Percentiles rank a stretch among this genome's conserved stretches.
Conservation (phyloP, 768 basidiomycete genomes). For the Suillus subluteus region DNA sequence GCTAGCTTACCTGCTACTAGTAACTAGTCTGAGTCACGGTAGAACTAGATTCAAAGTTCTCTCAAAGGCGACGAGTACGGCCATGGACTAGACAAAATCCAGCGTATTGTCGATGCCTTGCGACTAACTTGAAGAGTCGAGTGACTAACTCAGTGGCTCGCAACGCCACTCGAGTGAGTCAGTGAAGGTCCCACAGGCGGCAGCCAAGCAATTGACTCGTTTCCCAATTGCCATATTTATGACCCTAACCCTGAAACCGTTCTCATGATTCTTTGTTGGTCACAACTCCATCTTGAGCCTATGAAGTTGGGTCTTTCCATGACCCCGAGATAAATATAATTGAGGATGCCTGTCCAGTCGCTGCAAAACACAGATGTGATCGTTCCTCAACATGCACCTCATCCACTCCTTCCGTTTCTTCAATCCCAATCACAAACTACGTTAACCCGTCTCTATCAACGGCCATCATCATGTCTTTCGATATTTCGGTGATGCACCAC, state of each 20-base stretch:
- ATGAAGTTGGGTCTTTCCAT: background rate
- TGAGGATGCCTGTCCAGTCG: conserved; percentile 10
- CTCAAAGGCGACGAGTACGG: background rate
- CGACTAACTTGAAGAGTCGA: background rate
- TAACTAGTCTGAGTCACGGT: background rate
- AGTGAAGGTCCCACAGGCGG: background rate
- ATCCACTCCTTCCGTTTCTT: conserved; percentile 77
- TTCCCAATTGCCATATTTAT: background rate
- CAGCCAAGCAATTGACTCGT: background rate
- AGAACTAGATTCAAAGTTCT: background rate
- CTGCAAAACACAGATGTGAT: conserved; percentile 11
- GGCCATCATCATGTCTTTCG: conserved; percentile 87
- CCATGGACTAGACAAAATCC: background rate
- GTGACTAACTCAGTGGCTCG: background rate
- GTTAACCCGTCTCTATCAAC: conserved; percentile 77
- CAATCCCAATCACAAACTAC: conserved; percentile 80
- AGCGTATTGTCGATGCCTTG: background rate
- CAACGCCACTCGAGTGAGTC: background rate
- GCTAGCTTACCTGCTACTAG: background rate
- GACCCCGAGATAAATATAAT: conserved; percentile 6
- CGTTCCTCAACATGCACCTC: conserved; percentile 42
- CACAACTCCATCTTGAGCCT: background rate
- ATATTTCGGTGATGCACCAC: conserved; percentile 71
- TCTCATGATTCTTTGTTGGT: background rate
- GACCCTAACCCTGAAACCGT: conserved; percentile 1